Evolutionary conservation across 140 eudicot species (phyloP), one percentile per base, ranked within the genome.

Genomic region (Ambrosia hybrid): DNA sequence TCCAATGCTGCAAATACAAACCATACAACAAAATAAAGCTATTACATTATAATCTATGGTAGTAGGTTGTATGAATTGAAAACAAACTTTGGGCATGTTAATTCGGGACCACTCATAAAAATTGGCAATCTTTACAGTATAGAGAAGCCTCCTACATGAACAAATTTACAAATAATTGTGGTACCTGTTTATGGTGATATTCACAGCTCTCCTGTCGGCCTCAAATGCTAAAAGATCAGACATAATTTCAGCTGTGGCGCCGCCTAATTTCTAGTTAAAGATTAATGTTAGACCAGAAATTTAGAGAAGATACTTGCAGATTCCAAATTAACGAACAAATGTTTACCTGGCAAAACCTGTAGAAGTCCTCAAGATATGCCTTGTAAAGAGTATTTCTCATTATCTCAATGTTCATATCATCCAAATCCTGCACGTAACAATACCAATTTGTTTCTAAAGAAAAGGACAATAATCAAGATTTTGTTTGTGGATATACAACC

Each of bases 161-260:
- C 30, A 69, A 57, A 49, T 6, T 70, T 45, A 11, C 9, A 64
- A 45, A 60, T n/a, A 41, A 14, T 12, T 30, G 71, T 12, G 38
- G 30, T 37, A 86, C 97, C 99, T 94, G 94, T 94, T 94, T 67
- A 94, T 94, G 51, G 97, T 88, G 74, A 94, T 94, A 74, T 94
- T 94, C 67, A 94, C 97, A 74, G 99, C 97, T 83, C 99, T 90
- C 75, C 97, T 86, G 76, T 94, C 97, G 9, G 99, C 99, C 84
- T 94, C 99, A 79, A 94, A 94, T 38, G 99, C 85, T 51, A 94
- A 90, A 73, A 94, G 96, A 77, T 94, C 99, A 61, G 96, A 87
- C 99, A 94, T 94, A 73, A 94, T 94, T 78, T 88, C 99, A 72
- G 96, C 90, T 10, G 99, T 94, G 2, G 97, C 97, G n/a, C 99